Evolutionary conservation across 2,329 filamentous ascomycete genomes (phyloP), one percentile per base, ranked within the genome.

Genomic region (Amauroascus verrucosus): DNA sequence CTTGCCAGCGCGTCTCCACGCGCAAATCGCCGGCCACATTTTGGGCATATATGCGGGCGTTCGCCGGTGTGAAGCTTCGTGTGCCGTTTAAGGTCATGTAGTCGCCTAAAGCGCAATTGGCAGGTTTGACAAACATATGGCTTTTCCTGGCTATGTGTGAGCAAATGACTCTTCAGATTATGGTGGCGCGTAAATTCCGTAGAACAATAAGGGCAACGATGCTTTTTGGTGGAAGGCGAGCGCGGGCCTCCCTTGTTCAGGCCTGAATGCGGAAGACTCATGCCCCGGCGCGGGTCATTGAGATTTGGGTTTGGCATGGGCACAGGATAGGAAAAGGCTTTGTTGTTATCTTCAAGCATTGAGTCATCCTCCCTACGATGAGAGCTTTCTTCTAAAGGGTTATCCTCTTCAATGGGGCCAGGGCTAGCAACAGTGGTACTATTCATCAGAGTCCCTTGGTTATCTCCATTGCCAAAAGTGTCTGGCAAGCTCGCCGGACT

Each of bases 141-240:
- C 71, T 98, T 98, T 70, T 98, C 93, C 75, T 98, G 91, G 64
- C 90, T 96, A 70, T 97, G 93, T 0, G 93, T 97, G 66, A 98
- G 80, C 54, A 98, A 79, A 72, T 98, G 93, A 61, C 89, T 96
- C 73, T 97, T 98, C 26, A 97, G 79, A 64, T 98, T 97, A 67
- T 97, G 93, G 66, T 97, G 93, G 43, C 93, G 82, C 26, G 93
- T 98, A 62, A 98, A 98, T 64, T 95, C 93, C 4, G 93, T 96
- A 37, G 88, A 82, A 75, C 93, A 98, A 68, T 95, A 95, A 0
- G 88, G 91, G 65, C 93, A 98, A 69, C 93, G 95, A 73, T 98
- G 91, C 64, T 93, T 91, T 73, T 95, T 96, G 50, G 80, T 78
- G 24, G 83, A 83, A 0, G 86, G 84, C 5, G 88, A 88, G 61